phyloP scores from a whole-genome alignment of 768 basidiomycete genomes.

The Gymnopilus junonius region DNA sequence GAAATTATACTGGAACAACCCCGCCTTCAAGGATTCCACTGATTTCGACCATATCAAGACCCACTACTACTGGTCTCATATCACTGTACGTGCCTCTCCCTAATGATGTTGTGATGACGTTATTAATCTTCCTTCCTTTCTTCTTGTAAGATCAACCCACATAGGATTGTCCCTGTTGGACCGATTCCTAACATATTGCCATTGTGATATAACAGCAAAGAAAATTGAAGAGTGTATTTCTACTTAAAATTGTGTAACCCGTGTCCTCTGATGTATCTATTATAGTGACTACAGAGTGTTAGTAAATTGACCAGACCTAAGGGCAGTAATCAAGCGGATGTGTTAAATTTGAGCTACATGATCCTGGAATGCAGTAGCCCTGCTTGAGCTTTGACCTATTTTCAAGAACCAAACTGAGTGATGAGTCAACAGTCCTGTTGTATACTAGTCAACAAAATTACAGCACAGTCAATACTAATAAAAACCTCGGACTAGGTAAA shows the following conservation, averaged over 20 bases:
- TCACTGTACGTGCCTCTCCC: slow-evolving; percentile 35
- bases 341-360: too few relatives aligned
- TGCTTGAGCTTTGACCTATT: too few relatives aligned
- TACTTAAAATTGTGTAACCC: neutral
- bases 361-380: too few relatives aligned
- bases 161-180: slow-evolving; percentile 76
- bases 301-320: too few relatives aligned
- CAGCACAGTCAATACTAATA: neutral
- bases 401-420: neutral
- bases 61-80: slow-evolving; percentile 72
- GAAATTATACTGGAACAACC: slow-evolving; percentile 89
- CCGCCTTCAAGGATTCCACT: slow-evolving; percentile 87
- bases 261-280: too few relatives aligned
- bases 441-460: too few relatives aligned
- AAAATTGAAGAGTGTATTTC: neutral
- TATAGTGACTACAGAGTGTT: too few relatives aligned
- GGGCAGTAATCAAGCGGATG: too few relatives aligned
- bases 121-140: neutral
- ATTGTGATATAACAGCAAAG: slow-evolving; percentile 33
- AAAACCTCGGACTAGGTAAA: neutral
- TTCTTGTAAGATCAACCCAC: slow-evolving; percentile 69
- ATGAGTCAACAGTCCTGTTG: neutral
- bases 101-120: neutral
- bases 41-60: slow-evolving; percentile 90
- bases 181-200: slow-evolving; percentile 73